Evolutionary conservation across 2,329 filamentous ascomycete species (phyloP), one percentile per base, ranked within the genome.

Genomic region (Microascus cirrosus): DNA sequence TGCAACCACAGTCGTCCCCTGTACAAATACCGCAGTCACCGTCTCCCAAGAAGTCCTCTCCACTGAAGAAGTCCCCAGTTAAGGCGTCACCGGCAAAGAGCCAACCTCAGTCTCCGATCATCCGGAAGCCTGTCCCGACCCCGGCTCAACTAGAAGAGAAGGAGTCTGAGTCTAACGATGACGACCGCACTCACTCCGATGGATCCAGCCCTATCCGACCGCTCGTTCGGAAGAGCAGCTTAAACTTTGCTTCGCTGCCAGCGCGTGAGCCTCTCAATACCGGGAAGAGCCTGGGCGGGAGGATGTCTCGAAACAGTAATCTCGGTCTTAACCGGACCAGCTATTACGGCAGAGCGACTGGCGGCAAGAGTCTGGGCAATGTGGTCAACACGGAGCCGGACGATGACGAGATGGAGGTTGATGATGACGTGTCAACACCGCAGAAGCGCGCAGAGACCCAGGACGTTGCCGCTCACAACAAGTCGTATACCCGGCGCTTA

Each of bases 171-270:
- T 64, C 71, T 34, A 65, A 69, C 53, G 78, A 81, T 45, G 81
- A 81, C 60, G 72, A 73, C 24, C 75, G 77, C 60, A 87, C 85
- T 2, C 80, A 81, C 18, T 89, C 86, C 2, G 86, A 89, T 54
- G 79, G 76, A 1, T 90, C 88, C 0, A 92, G 87, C 63, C 89
- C 89, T 0, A 83, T 88, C 54, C 81, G 89, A 63, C 87, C 87
- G 1, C 77, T 89, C 34, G 81, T 95, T 63, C 86, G 93, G 60
- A 97, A 97, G 77, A 96, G 92, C 72, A 97, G 93, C 69, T 79
- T 99, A 60, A 95, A 89, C 60, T 97, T 99, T 73, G 90, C 94
- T 42, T 90, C 94, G 20, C 77, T 99, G 13, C 94, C 94, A 34
- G 92, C 93, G 2, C 83, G 94, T 61, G 93, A 97, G 66, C 93